Percentiles rank a stretch among this genome's conserved stretches.
Conservation (phyloP, 2,329 filamentous ascomycete species). For the Diaporthe ampelina region DNA sequence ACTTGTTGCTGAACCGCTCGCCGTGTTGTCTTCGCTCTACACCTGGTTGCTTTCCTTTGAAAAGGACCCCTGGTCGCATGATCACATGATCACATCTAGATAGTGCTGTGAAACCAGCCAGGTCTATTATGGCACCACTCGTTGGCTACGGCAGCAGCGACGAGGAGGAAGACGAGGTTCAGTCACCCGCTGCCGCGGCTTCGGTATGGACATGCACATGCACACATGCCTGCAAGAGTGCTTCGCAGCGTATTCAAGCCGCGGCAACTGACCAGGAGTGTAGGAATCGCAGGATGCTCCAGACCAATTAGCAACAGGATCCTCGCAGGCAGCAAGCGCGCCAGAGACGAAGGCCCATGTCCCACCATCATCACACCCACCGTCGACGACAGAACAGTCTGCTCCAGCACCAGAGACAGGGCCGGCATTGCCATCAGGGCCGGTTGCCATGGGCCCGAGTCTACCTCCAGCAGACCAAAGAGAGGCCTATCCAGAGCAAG, state of each 20-base stretch:
- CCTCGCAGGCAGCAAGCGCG: not conserved
- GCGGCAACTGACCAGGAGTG: not conserved
- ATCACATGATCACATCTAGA: too few species aligned
- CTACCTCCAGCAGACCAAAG: conserved; percentile 37
- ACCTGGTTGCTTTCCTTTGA: not conserved
- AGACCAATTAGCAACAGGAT: too few species aligned
- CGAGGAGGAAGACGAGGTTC: conserved; percentile 57
- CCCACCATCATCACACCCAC: not conserved
- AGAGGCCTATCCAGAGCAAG: conserved; percentile 42
- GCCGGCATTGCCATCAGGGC: conserved; percentile 17
- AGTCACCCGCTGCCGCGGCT: not conserved
- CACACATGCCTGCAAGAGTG: not conserved
- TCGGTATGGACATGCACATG: conserved; percentile 22
- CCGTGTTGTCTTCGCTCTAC: not conserved
- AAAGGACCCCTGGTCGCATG: too few species aligned
- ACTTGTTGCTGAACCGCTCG: too few species aligned
- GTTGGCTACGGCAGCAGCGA: conserved; percentile 67
- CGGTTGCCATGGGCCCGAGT: conserved; percentile 40
- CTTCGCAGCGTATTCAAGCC: not conserved
- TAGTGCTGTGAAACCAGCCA: not conserved
- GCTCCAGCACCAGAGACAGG: not conserved
- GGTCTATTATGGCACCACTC: conserved; percentile 56
- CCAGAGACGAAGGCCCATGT: not conserved
- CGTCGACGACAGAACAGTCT: conserved; percentile 23
- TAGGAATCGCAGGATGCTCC: not conserved